Evolutionary conservation across 768 basidiomycete genomes (phyloP), one percentile per base, ranked within the genome.

Genomic region (Coprinopsis strossmayeri): DNA sequence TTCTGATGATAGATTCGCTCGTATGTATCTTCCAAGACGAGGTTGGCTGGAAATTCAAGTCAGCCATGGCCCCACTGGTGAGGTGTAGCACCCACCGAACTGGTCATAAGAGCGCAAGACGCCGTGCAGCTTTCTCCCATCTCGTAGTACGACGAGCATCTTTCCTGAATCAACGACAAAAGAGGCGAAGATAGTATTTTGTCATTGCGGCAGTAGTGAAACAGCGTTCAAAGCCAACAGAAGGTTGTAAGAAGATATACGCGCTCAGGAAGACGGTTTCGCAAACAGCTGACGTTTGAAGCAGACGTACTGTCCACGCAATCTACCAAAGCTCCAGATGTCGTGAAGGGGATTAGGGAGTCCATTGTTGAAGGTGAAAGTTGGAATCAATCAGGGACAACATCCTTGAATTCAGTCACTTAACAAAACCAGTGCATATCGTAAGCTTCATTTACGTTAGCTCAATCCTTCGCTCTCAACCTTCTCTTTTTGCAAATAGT

Each of bases 281-380:
- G 40, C 63, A 57, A 64, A 67, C 57, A 71, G 70, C 65, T 73
- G 73, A 76, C 67, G 69, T 64, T 65, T 63, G 63, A 56, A 73
- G 76, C 69, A 79, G 78, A 89, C 96, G 86, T 84, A 99, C 96
- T 96, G 85, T 99, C 96, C 73, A 99, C 96, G 69, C 92, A 92
- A 78, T 98, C 96, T 68, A 97, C 89, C 56, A 99, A 81, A 56
- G 95, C 93, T 61, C 96, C 96, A 45, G 94, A 97, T 18, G 96
- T 99, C 52, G 96, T 99, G 72, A 98, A 98, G 46, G 95, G 91
- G 62, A 98, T 97, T 57, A 97, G 71, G 48, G 92, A 92, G 71
- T 96, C 92, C 92, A 96, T 95, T 20, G 59, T 57, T 60, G 40
- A 53, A 63, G 74, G 72, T 76, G 74, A 48, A 50, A 47, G n/a